phyloP scores from a whole-genome alignment of 352 stramenopile species.

The Phytophthora podocarpi region DNA sequence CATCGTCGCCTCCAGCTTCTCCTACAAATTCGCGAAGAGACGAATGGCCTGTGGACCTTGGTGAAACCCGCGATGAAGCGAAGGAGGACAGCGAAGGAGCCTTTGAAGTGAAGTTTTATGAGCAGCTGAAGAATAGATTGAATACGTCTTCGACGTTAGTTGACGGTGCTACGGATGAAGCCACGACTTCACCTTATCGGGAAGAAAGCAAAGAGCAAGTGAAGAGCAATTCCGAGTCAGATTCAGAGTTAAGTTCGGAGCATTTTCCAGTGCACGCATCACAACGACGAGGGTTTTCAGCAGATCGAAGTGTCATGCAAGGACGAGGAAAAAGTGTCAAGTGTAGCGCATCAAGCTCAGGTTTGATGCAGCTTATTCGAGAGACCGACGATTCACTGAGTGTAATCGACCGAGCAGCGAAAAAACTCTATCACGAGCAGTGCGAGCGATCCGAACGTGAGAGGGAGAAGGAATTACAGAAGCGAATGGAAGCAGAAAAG shows the following conservation, averaged over 20 bases:
- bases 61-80: constrained; percentile 1
- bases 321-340: neutral
- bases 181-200: neutral
- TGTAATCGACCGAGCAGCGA: constrained; percentile 61
- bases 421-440: constrained; percentile 57
- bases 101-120: constrained; percentile 23
- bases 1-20: neutral
- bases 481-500: constrained; percentile 30
- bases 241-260: neutral
- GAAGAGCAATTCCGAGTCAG: constrained; percentile 2
- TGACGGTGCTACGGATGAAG: neutral
- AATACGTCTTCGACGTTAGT: neutral
- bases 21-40: neutral
- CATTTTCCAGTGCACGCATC: neutral
- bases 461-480: constrained; percentile 24
- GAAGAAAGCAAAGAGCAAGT: neutral
- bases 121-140: constrained; percentile 26
- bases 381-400: constrained; percentile 79
- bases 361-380: constrained; percentile 49
- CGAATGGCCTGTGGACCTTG: neutral
- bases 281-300: neutral
- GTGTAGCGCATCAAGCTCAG: constrained; percentile 12
- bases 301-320: neutral
- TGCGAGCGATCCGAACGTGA: constrained; percentile 19
- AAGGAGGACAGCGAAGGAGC: constrained; percentile 1